Evolutionary conservation across 2,329 filamentous ascomycete genomes (phyloP).

Genomic region (Nigrograna mackinnonii): DNA sequence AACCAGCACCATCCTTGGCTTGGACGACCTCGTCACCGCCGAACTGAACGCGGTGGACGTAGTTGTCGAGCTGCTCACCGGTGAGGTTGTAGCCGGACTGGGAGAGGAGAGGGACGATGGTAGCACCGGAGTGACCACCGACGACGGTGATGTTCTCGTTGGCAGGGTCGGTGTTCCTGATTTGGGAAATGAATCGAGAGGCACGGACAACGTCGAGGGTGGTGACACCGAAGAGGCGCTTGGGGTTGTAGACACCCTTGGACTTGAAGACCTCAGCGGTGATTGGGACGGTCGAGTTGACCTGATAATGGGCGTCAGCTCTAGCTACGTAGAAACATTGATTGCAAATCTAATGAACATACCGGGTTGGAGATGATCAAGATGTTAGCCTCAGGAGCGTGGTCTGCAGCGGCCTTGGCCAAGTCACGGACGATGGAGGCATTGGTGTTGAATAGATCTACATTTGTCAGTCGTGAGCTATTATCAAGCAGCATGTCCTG

Average conservation of each 20-base stretch:
- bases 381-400: constrained; percentile 89
- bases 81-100: constrained; percentile 88
- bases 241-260: constrained; percentile 96
- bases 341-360: constrained; percentile 30
- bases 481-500: no score
- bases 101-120: constrained; percentile 96
- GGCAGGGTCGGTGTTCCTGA: constrained; percentile 87
- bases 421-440: constrained; percentile 98
- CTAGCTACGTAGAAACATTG: no score
- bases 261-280: constrained; percentile 96
- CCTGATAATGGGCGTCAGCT: constrained; percentile 52
- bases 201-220: constrained; percentile 98
- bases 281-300: constrained; percentile 99
- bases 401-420: constrained; percentile 89
- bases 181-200: constrained; percentile 94
- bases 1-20: constrained; percentile 97
- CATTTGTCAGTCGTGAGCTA: no score
- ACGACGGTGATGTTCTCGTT: constrained; percentile 95
- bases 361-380: constrained; percentile 98
- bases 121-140: constrained; percentile 96
- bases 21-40: constrained; percentile 99
- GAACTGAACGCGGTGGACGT: constrained; percentile 96
- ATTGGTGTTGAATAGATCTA: constrained; percentile 99
- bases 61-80: constrained; percentile 72
- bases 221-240: constrained; percentile 98